phyloP scores from a whole-genome alignment of 2,329 filamentous ascomycete genomes.

The Bipolaris victoriae region DNA sequence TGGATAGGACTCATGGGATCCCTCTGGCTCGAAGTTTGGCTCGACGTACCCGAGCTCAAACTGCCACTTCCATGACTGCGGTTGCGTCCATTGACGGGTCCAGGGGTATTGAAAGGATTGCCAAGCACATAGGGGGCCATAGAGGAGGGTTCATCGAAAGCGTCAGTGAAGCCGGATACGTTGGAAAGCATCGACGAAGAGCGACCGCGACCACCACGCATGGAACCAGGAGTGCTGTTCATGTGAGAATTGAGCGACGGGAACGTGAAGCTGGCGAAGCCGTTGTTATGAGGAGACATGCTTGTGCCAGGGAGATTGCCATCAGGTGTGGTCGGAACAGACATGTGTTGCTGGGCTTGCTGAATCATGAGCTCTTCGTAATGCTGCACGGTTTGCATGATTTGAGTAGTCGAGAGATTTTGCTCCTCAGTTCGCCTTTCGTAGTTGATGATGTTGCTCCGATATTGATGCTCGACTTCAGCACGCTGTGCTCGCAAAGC shows the following conservation, averaged over 20 bases:
- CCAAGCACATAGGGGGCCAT: slow-evolving; percentile 37
- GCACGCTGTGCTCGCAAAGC: slow-evolving; percentile 46
- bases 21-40: slow-evolving; percentile 47
- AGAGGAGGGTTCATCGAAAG: slow-evolving; percentile 46
- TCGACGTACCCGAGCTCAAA: slow-evolving; percentile 52
- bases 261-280: slow-evolving; percentile 49
- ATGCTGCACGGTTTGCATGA: slow-evolving; percentile 46
- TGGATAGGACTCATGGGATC: slow-evolving; percentile 50
- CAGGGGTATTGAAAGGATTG: slow-evolving; percentile 49
- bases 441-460: slow-evolving; percentile 47
- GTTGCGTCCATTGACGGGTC: slow-evolving; percentile 45
- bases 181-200: slow-evolving; percentile 61
- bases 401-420: slow-evolving; percentile 45
- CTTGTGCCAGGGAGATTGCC: slow-evolving; percentile 62
- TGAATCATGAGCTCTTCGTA: slow-evolving; percentile 51
- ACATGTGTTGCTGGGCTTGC: slow-evolving; percentile 45
- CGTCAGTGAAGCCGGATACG: slow-evolving; percentile 59
- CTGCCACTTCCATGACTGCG: slow-evolving; percentile 59
- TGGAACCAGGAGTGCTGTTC: slow-evolving; percentile 43
- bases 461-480: slow-evolving; percentile 47
- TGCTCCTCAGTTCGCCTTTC: slow-evolving; percentile 49
- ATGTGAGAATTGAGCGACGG: slow-evolving; percentile 39
- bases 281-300: slow-evolving; percentile 44
- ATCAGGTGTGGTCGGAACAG: slow-evolving; percentile 63
- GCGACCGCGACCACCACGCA: slow-evolving; percentile 52